Evolutionary conservation across 83 land plant genomes (phyloP).

Genomic region (Diphasiastrum complanatum): DNA sequence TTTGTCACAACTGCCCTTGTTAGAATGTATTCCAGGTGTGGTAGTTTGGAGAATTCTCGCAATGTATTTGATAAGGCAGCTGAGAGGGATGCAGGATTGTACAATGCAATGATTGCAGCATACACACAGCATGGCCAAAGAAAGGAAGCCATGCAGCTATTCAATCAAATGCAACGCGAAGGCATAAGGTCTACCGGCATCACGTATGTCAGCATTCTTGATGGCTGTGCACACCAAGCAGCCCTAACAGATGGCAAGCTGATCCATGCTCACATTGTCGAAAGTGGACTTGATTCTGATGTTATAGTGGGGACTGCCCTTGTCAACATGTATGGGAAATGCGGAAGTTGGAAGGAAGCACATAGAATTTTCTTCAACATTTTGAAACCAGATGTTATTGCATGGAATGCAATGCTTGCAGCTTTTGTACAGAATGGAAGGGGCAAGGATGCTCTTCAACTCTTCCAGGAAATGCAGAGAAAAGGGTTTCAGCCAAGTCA

Average conservation of each 20-base stretch:
- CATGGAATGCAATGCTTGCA: conserved; percentile 6
- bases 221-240: not conserved
- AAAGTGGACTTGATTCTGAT: not conserved
- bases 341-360: too few species aligned
- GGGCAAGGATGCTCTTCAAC: not conserved
- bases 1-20: not conserved
- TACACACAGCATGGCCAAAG: not conserved
- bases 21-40: not conserved
- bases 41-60: not conserved
- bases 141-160: not conserved
- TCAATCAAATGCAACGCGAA: not conserved
- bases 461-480: not conserved
- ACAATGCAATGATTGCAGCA: not conserved
- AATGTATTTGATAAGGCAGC: not conserved
- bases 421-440: not conserved
- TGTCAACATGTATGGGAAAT: too few species aligned
- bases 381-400: not conserved
- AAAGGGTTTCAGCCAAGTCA: too few species aligned
- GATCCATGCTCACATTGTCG: not conserved
- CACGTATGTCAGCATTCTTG: not conserved
- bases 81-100: not conserved
- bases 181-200: too few species aligned
- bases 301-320: not conserved
- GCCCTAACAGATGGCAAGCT: not conserved
- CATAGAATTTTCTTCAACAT: not conserved